These are phyloP conservation scores for Apiospora marii DNA, from an alignment of 2,329 filamentous ascomycete species.

Conservation along the genomic window DNA sequence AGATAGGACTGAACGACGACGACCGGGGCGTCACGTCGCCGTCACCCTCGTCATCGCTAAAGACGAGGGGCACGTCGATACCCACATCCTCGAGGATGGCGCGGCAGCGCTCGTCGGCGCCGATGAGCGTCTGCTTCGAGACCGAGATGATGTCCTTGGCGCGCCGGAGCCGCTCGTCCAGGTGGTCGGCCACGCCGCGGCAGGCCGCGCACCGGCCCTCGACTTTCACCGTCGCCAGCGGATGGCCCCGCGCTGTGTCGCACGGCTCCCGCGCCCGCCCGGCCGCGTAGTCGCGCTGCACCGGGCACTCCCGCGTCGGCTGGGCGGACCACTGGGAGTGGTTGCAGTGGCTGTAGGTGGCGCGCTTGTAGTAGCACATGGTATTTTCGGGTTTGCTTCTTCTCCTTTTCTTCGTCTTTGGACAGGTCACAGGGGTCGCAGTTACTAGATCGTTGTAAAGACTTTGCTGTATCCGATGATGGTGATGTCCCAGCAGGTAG, in stretches of 20 bases:
- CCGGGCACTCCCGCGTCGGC: slow-evolving; percentile 31
- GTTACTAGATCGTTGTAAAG: not conserved
- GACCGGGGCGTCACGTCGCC: not conserved
- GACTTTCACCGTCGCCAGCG: slow-evolving; percentile 31
- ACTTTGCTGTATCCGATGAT: not conserved
- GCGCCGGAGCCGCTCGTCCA: slow-evolving; percentile 22
- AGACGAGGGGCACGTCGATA: not conserved
- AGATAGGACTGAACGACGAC: not conserved
- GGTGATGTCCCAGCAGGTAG: not conserved
- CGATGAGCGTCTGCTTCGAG: slow-evolving; percentile 26
- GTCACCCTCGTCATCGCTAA: not conserved
- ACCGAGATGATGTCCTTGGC: slow-evolving; percentile 25
- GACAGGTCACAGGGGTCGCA: too few relatives aligned
- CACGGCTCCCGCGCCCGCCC: slow-evolving; percentile 31
- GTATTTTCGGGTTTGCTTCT: not conserved
- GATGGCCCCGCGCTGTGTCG: slow-evolving; percentile 31
- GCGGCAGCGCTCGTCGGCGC: slow-evolving; percentile 22
- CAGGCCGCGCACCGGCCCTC: slow-evolving; percentile 33
- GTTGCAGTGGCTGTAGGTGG: slow-evolving; percentile 38
- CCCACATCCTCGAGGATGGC: slow-evolving; percentile 22
- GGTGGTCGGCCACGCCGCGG: slow-evolving; percentile 6
- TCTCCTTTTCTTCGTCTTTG: not conserved
- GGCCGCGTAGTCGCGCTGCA: slow-evolving; percentile 30
- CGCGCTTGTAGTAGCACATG: slow-evolving; percentile 40
- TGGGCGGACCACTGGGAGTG: slow-evolving; percentile 31